Conservation (phyloP, 225 moss, liverwort and hornwort species). For the Thuidium tamariscinum region DNA sequence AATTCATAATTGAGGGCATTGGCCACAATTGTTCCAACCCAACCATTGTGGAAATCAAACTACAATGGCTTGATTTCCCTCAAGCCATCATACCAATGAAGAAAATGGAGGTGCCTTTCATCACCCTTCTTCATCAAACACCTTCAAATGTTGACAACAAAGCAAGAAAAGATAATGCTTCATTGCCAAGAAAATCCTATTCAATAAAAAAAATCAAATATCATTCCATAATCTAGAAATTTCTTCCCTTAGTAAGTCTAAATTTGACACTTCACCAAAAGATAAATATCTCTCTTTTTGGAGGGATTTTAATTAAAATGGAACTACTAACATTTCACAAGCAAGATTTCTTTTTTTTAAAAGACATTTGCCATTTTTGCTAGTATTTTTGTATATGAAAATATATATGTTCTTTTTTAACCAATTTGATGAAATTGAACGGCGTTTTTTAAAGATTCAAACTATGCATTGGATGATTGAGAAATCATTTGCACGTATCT, state of each 20-base stretch:
- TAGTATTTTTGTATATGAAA: too few species aligned
- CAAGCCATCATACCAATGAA: conserved; percentile 16
- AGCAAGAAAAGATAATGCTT: neutral
- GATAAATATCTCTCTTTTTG: neutral
- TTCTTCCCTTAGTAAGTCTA: neutral
- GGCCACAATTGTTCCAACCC: neutral
- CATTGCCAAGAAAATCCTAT: neutral
- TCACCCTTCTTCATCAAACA: neutral
- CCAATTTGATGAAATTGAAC: neutral
- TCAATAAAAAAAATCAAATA: neutral
- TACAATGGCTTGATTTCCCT: neutral
- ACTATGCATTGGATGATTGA: neutral
- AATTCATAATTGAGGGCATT: neutral
- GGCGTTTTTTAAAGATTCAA: neutral
- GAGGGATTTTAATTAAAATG: neutral
- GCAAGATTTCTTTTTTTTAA: neutral
- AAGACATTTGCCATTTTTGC: neutral
- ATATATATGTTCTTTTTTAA: neutral
- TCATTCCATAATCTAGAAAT: neutral
- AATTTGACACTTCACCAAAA: neutral
- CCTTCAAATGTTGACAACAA: neutral
- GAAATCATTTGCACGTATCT: neutral
- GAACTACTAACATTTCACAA: neutral
- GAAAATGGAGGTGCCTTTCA: conserved; percentile 27
- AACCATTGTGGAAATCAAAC: too few species aligned